Percentiles rank a stretch among this genome's conserved stretches.
Evolutionary conservation across 2,329 filamentous ascomycete species (phyloP).

Genomic region (Biscogniauxia sp.): DNA sequence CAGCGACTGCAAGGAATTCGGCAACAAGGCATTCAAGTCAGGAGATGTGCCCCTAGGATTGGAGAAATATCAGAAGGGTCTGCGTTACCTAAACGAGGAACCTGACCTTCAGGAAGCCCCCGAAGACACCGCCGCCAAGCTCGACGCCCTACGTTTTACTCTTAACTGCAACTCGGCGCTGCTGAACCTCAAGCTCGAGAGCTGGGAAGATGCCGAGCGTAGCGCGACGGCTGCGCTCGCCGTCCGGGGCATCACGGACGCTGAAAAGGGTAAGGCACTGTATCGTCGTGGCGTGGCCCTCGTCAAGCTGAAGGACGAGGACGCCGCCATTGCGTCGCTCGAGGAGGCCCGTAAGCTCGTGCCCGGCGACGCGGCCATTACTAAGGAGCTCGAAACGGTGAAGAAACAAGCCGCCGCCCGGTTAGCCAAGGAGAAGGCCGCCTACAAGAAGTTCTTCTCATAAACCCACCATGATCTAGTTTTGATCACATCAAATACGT

Average conservation of each 20-base stretch:
- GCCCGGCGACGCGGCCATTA: slow-evolving; percentile 72
- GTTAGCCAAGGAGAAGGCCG: slow-evolving; percentile 85
- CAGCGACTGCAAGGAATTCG: slow-evolving; percentile 81
- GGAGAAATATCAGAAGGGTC: slow-evolving; percentile 90
- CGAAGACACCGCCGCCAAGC: slow-evolving; percentile 61
- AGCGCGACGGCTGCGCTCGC: slow-evolving; percentile 73
- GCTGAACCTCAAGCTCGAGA: slow-evolving; percentile 75
- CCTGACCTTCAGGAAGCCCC: slow-evolving; percentile 64
- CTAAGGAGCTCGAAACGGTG: slow-evolving; percentile 71
- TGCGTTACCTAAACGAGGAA: slow-evolving; percentile 63
- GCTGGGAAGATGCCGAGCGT: slow-evolving; percentile 67
- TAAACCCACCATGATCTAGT: background rate
- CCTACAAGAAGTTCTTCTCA: slow-evolving; percentile 88
- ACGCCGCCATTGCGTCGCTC: slow-evolving; percentile 72
- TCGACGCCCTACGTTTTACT: slow-evolving; percentile 75
- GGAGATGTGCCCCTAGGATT: slow-evolving; percentile 69
- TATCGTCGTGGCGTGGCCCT: slow-evolving; percentile 80
- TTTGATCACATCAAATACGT: background rate
- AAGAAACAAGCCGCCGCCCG: slow-evolving; percentile 74
- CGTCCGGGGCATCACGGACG: slow-evolving; percentile 62
- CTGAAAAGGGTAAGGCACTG: slow-evolving; percentile 84
- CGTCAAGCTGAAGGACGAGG: slow-evolving; percentile 78
- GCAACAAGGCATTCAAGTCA: slow-evolving; percentile 88
- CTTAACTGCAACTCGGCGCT: slow-evolving; percentile 88
- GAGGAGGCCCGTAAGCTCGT: slow-evolving; percentile 71